Evolutionary conservation across 441 rosid genomes (phyloP).

Genomic region (Dalechampia spathulata): DNA sequence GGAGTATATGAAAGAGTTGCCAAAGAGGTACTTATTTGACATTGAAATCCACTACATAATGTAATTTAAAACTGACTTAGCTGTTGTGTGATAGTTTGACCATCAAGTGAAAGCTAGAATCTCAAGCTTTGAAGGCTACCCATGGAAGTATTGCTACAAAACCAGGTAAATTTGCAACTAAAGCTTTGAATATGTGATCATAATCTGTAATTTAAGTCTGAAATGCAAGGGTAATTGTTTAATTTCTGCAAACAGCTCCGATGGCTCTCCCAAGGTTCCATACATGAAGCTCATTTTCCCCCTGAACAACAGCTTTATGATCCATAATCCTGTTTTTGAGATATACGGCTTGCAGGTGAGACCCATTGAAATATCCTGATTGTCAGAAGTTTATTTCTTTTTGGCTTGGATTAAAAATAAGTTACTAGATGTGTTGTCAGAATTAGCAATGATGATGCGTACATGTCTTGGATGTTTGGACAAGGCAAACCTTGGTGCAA

Average conservation of each 20-base stretch:
- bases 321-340: constrained; percentile 54
- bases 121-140: constrained; percentile 36
- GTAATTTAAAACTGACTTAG: constrained; percentile 8
- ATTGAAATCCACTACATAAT: background rate
- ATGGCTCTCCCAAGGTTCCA: constrained; percentile 46
- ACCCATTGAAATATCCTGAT: background rate
- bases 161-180: constrained; percentile 42
- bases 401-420: background rate
- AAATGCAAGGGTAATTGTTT: background rate
- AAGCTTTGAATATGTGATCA: background rate
- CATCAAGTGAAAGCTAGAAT: constrained; percentile 43
- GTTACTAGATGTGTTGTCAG: background rate
- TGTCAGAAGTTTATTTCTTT: background rate
- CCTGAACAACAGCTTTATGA: constrained; percentile 57
- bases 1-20: constrained; percentile 42
- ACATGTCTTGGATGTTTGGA: background rate
- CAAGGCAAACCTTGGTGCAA: background rate
- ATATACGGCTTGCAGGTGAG: constrained; percentile 49
- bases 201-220: no score
- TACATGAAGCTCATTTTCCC: constrained; percentile 54
- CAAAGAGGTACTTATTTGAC: constrained; percentile 41
- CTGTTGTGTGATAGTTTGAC: constrained; percentile 39
- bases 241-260: constrained; percentile 27
- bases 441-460: background rate
- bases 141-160: constrained; percentile 71